Evolutionary conservation across 2,329 filamentous ascomycete species (phyloP).

Genomic region (Teratosphaeria viscida): DNA sequence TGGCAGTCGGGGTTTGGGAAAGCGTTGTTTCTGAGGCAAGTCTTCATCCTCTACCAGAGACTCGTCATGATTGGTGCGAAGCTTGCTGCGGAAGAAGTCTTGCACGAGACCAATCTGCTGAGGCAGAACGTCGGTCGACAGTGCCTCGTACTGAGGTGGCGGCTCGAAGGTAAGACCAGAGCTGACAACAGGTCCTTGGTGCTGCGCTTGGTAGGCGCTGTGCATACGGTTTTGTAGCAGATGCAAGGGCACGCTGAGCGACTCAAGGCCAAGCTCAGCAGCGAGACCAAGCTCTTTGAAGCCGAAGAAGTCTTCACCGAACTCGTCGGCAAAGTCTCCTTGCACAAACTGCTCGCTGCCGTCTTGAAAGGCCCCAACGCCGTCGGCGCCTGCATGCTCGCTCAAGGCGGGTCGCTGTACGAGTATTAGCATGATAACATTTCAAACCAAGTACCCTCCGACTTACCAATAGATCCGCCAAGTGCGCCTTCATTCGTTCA

Average conservation of each 20-base stretch:
- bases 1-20: slow-evolving; percentile 50
- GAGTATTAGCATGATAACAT: slow-evolving; percentile 14
- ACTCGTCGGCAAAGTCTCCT: slow-evolving; percentile 93
- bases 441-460: neutral
- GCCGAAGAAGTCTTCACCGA: slow-evolving; percentile 97
- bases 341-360: slow-evolving; percentile 94
- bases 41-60: slow-evolving; percentile 90
- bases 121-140: slow-evolving; percentile 68
- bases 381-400: slow-evolving; percentile 65
- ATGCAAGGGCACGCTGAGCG: slow-evolving; percentile 84
- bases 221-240: slow-evolving; percentile 85
- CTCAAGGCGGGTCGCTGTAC: slow-evolving; percentile 64
- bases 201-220: slow-evolving; percentile 71
- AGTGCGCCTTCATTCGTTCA: slow-evolving; percentile 86
- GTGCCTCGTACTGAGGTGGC: slow-evolving; percentile 60
- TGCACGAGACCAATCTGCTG: slow-evolving; percentile 78
- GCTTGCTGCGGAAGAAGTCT: slow-evolving; percentile 82
- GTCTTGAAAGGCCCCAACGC: slow-evolving; percentile 85
- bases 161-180: slow-evolving; percentile 55
- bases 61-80: slow-evolving; percentile 73
- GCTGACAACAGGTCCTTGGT: slow-evolving; percentile 46
- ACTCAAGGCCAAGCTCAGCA: slow-evolving; percentile 77
- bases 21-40: slow-evolving; percentile 79
- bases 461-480: slow-evolving; percentile 69
- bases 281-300: slow-evolving; percentile 93